Conservation (phyloP, 2,329 filamentous ascomycete species). For the Fusarium graminum region DNA sequence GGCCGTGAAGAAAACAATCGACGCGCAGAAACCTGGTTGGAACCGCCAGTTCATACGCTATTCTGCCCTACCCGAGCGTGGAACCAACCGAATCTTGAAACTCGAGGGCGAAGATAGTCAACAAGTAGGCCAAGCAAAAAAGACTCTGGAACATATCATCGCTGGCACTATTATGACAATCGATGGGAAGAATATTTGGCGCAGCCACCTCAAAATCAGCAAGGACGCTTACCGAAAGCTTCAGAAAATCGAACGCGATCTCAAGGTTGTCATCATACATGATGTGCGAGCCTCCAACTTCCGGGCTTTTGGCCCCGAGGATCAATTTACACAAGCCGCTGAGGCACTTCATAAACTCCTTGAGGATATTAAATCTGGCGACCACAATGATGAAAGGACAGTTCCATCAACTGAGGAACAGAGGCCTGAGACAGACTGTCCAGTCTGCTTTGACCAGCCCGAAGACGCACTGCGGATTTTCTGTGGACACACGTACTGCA, state of each 20-base stretch:
- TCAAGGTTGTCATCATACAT: conserved; percentile 22
- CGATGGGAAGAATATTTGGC: conserved; percentile 19
- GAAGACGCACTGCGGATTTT: conserved; percentile 53
- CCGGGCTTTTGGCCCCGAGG: conserved; percentile 15
- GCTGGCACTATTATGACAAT: conserved; percentile 13
- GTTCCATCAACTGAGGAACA: background rate
- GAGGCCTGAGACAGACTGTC: conserved; percentile 41
- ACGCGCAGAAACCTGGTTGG: conserved; percentile 49
- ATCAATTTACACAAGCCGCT: conserved; percentile 8
- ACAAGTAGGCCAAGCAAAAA: conserved; percentile 15
- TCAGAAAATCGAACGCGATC: conserved; percentile 6
- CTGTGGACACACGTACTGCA: conserved; percentile 60
- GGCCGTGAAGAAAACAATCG: conserved; percentile 50
- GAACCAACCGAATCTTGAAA: conserved; percentile 34
- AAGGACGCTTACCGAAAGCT: background rate
- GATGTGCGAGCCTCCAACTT: conserved; percentile 17
- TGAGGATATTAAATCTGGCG: conserved; percentile 36
- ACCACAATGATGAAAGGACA: rapidly evolving
- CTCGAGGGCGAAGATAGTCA: conserved; percentile 22
- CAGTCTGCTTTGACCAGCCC: conserved; percentile 55
- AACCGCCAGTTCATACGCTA: conserved; percentile 39
- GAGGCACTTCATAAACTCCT: conserved; percentile 39
- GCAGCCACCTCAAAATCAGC: background rate
- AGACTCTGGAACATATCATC: conserved; percentile 10
- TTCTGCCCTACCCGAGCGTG: conserved; percentile 10